Conservation (phyloP, 768 basidiomycete species). For the button mushroom (Agaricus bisporus) region DNA sequence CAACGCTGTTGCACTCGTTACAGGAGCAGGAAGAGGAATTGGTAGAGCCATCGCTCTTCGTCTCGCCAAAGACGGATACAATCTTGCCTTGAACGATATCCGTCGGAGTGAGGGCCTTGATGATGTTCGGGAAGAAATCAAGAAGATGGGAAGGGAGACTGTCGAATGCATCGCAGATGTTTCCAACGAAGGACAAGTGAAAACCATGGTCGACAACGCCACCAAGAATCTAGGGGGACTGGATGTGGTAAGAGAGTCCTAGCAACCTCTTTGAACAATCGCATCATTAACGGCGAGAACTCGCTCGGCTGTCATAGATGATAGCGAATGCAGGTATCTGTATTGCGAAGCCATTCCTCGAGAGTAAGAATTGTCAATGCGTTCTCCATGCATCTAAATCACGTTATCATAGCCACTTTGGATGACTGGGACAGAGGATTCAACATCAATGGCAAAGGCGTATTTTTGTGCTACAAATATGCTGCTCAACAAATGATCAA, state of each 20-base stretch:
- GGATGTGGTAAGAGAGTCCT: slow-evolving; percentile 34
- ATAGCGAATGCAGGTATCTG: slow-evolving; percentile 40
- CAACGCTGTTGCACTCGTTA: slow-evolving; percentile 23
- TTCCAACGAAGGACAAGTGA: slow-evolving; percentile 33
- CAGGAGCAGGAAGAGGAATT: slow-evolving; percentile 38
- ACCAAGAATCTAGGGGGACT: slow-evolving; percentile 33
- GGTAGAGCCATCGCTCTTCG: slow-evolving; percentile 41
- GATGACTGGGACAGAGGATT: slow-evolving; percentile 36
- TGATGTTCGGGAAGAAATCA: slow-evolving; percentile 22
- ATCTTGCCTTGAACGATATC: slow-evolving; percentile 42
- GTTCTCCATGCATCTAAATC: neutral
- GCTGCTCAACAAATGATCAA: slow-evolving; percentile 59
- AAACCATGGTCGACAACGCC: slow-evolving; percentile 28
- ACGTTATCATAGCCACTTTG: slow-evolving; percentile 21
- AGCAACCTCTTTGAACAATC: neutral
- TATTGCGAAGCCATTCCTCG: slow-evolving; percentile 12
- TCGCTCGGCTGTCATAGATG: slow-evolving; percentile 22
- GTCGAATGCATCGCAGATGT: slow-evolving; percentile 31
- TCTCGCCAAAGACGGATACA: slow-evolving; percentile 40
- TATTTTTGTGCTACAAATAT: slow-evolving; percentile 59
- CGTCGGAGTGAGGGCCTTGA: slow-evolving; percentile 22
- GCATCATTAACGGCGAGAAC: neutral
- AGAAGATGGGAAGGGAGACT: slow-evolving; percentile 18
- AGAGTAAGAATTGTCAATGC: slow-evolving; percentile 13
- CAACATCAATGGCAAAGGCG: slow-evolving; percentile 49